Base-by-base conservation (phyloP, 371 early-diverging fungal species). In the Mortierella sp. region DNA sequence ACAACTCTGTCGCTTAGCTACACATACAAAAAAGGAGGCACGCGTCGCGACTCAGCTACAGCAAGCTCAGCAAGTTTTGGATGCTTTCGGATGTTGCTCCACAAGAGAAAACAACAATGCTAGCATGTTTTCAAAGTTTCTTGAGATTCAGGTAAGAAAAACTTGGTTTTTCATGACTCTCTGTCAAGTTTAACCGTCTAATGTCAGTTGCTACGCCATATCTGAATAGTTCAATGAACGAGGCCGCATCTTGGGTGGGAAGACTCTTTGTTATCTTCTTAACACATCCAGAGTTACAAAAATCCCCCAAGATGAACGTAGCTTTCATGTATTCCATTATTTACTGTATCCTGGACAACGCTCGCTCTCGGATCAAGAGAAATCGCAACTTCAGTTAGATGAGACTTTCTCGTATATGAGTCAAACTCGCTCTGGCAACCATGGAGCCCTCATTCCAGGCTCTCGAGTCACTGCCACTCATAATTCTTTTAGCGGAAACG, bases 321-420 rank as follows among this genome's bases (percentile, higher is more conserved):
- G 91, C 58, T 98, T 96, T 83, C 94, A 98, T 81, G 92, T 96
- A 40, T 97, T 98, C 74, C 95, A 97, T 77, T 91, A 94, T 40
- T 87, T 97, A 63, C 87, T 90, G 73, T 16, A 73, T 11, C 66
- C 79, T 38, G 47, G 45, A 11, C 70, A 87, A 53, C 67, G 77
- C 8, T 74, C 86, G 0, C 74, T 86, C 19, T 75, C 87, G 36
- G 78, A 72, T 22, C 84, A 88, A 67, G 83, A 83, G 40, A 74
- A 76, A 52, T 83, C 75, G 55, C 81, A 79, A 64, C 73, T 87
- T 9, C 71, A 83, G n/a, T 84, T 88, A n/a, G 79, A 82, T 22
- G 74, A 83, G 58, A 74, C 85, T 21, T 84, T 82, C 32, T 47
- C 83, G 4, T 77, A 86, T 33, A 58, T 78, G 22, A 72, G 87